These are phyloP conservation scores for Rhododendron williamsianum DNA, from an alignment of 148 eudicot species.

Conservation along the genomic window DNA sequence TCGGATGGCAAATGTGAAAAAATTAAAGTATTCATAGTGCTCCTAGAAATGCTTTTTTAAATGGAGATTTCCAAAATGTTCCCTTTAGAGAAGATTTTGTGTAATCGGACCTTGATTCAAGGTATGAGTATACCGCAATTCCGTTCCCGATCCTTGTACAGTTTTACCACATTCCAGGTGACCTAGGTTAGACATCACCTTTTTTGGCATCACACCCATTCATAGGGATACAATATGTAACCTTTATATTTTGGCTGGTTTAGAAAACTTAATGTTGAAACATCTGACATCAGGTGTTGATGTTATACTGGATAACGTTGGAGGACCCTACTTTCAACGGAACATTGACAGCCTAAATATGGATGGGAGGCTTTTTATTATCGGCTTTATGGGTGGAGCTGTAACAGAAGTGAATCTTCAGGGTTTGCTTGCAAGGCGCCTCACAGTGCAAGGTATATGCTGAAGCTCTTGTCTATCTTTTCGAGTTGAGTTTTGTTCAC, in stretches of 20 bases:
- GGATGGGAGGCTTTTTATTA: conserved; percentile 94
- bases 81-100: neutral
- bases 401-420: conserved; percentile 56
- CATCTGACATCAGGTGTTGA: conserved; percentile 59
- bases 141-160: neutral
- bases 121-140: neutral
- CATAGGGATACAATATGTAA: neutral
- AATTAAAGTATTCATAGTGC: neutral
- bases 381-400: conserved; percentile 83
- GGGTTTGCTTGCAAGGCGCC: conserved; percentile 58
- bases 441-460: conserved; percentile 77
- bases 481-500: too few relatives aligned
- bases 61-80: neutral
- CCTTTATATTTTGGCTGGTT: neutral
- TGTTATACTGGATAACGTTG: conserved; percentile 81
- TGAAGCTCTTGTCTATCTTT: neutral
- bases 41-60: neutral
- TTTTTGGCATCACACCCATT: neutral
- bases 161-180: neutral
- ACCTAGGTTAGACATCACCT: neutral
- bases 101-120: neutral
- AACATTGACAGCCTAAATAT: conserved; percentile 76
- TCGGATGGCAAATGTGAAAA: neutral
- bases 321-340: conserved; percentile 66
- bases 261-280: neutral